These are phyloP conservation scores for Neurospora sp. DNA, from an alignment of 495 filamentous ascomycete species.

Conservation along the genomic window DNA sequence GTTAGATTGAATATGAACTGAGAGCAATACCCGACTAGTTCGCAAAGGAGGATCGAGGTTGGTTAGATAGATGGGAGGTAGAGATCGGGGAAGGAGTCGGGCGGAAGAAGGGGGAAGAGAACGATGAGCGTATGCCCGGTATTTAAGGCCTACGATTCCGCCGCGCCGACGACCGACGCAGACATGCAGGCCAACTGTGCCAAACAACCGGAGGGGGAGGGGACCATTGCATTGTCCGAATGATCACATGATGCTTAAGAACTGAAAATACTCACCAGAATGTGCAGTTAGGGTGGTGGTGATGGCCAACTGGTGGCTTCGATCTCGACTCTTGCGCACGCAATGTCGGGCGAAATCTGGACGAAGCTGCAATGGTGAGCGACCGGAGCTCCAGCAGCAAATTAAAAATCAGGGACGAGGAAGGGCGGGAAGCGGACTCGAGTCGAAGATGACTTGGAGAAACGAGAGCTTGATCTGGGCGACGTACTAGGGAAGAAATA, in stretches of 20 bases:
- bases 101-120: neutral
- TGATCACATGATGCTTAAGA: slow-evolving; percentile 30
- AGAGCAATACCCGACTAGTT: neutral
- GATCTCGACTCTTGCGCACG: slow-evolving; percentile 16
- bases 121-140: neutral
- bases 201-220: slow-evolving; percentile 11
- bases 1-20: neutral
- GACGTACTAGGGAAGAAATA: neutral
- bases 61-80: neutral
- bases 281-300: slow-evolving; percentile 22
- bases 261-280: slow-evolving; percentile 30
- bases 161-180: neutral
- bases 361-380: slow-evolving; percentile 11
- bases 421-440: neutral
- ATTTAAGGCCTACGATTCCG: neutral
- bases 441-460: neutral
- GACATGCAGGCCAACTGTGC: neutral
- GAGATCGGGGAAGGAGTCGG: neutral
- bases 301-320: slow-evolving; percentile 15
- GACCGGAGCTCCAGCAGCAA: slow-evolving; percentile 5
- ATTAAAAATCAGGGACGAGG: slow-evolving; percentile 2
- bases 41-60: neutral
- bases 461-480: neutral
- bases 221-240: slow-evolving; percentile 3
- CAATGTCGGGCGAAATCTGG: slow-evolving; percentile 9